Conservation (phyloP, 2,329 filamentous ascomycete genomes). For the Beauveria pseudobassiana region DNA sequence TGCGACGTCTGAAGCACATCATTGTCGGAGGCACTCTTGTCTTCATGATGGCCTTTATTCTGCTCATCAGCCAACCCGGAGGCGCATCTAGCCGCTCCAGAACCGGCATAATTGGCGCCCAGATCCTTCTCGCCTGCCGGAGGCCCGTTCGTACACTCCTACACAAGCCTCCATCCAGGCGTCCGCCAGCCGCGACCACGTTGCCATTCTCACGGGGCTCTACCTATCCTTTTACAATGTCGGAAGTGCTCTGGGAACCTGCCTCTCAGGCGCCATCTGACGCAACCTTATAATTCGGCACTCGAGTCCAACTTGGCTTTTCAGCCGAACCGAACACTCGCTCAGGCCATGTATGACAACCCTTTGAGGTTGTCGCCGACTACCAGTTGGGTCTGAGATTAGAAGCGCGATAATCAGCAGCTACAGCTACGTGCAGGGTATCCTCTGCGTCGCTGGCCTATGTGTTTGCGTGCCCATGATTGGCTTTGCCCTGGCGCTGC, state of each 20-base stretch:
- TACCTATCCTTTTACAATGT: slow-evolving; percentile 36
- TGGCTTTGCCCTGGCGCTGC: slow-evolving; percentile 32
- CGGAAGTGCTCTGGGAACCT: slow-evolving; percentile 33
- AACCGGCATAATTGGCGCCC: slow-evolving; percentile 46
- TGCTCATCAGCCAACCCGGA: slow-evolving; percentile 49
- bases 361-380: slow-evolving; percentile 24
- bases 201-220: slow-evolving; percentile 31
- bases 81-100: slow-evolving; percentile 33
- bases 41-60: slow-evolving; percentile 48
- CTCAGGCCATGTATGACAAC: slow-evolving; percentile 28
- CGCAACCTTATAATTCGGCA: slow-evolving; percentile 29
- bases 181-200: slow-evolving; percentile 28
- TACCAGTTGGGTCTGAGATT: slow-evolving; percentile 36
- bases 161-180: slow-evolving; percentile 34
- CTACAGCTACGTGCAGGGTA: slow-evolving; percentile 36
- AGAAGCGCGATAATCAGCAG: slow-evolving; percentile 35
- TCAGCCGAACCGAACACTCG: slow-evolving; percentile 27
- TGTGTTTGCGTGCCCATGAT: slow-evolving; percentile 40
- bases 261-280: slow-evolving; percentile 34
- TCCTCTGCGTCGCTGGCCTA: slow-evolving; percentile 38
- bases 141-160: slow-evolving; percentile 44
- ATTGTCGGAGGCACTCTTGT: slow-evolving; percentile 49
- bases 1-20: slow-evolving; percentile 49
- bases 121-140: slow-evolving; percentile 51
- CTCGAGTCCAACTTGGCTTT: slow-evolving; percentile 27